A percentile compares a stretch with the other conserved stretches of the same genome.
These are phyloP conservation scores for Calonectria ilicicola DNA, from an alignment of 2,329 filamentous ascomycete species.

Conservation along the genomic window DNA sequence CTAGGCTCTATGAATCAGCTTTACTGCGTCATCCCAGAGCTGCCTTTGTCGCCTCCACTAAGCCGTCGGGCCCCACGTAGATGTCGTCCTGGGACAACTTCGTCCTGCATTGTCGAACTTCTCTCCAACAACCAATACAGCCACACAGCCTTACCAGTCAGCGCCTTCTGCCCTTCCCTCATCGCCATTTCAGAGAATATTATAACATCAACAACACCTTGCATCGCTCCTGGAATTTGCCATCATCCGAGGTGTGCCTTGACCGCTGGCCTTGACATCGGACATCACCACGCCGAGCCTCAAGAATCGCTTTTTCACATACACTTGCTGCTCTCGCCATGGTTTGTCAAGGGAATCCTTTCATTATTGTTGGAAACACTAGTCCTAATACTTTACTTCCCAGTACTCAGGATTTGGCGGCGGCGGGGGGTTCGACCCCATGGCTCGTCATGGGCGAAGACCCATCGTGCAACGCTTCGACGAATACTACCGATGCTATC, in stretches of 20 bases:
- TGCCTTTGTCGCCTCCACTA: slow-evolving; percentile 42
- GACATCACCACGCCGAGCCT: slow-evolving; percentile 23
- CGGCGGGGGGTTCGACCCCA: slow-evolving; percentile 59
- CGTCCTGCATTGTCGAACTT: slow-evolving; percentile 27
- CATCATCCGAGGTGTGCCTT: slow-evolving; percentile 3
- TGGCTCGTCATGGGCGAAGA: slow-evolving; percentile 60
- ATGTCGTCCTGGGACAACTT: slow-evolving; percentile 26
- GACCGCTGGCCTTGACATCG: slow-evolving; percentile 30
- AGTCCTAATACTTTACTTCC: not conserved
- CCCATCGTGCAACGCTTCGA: slow-evolving; percentile 83
- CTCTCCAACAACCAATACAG: slow-evolving; percentile 15
- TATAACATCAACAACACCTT: not conserved
- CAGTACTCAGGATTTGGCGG: slow-evolving; percentile 55
- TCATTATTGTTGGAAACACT: not conserved
- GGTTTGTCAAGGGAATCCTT: slow-evolving; percentile 26
- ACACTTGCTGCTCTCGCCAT: slow-evolving; percentile 27
- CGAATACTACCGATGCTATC: slow-evolving; percentile 98
- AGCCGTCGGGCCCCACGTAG: slow-evolving; percentile 32
- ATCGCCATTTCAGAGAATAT: not conserved
- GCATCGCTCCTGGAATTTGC: not conserved
- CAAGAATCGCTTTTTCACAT: slow-evolving; percentile 7
- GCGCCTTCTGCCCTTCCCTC: not conserved
- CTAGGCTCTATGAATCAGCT: slow-evolving; percentile 25
- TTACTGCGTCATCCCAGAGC: slow-evolving; percentile 50
- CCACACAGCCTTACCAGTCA: not conserved